Evolutionary conservation across 176 grass and related monocot genomes (phyloP).

Genomic region (Hordeum vulgare): DNA sequence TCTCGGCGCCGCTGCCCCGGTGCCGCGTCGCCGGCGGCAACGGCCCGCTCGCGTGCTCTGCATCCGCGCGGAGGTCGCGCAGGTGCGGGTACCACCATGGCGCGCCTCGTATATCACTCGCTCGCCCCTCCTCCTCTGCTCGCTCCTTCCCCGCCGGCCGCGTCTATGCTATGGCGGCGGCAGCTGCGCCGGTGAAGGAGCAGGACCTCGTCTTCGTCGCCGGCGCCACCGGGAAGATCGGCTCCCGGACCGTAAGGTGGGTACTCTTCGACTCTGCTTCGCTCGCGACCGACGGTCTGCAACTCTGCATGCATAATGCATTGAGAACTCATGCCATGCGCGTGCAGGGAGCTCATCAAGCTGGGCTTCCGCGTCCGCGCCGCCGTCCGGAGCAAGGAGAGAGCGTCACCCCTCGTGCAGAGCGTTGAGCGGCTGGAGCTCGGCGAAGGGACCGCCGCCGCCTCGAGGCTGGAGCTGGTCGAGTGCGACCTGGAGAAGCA

Average conservation of each 20-base stretch:
- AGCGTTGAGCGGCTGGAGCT: slow-evolving; percentile 64
- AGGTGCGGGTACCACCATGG: background rate
- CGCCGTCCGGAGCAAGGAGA: slow-evolving; percentile 55
- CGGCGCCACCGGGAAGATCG: slow-evolving; percentile 33
- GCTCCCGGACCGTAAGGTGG: slow-evolving; percentile 15
- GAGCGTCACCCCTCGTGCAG: slow-evolving; percentile 63
- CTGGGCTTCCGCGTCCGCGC: slow-evolving; percentile 84
- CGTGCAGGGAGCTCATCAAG: slow-evolving; percentile 67
- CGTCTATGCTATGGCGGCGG: background rate
- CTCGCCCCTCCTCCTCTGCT: background rate
- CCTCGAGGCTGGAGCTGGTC: slow-evolving; percentile 62
- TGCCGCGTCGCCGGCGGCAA: background rate
- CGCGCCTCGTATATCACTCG: background rate
- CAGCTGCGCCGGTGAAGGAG: background rate
- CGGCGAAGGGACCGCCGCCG: slow-evolving; percentile 16
- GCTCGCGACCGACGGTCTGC: too few relatives aligned
- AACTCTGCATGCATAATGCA: background rate
- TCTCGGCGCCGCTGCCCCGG: background rate
- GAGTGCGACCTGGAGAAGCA: slow-evolving; percentile 91
- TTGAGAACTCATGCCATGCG: background rate
- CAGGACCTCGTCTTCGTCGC: slow-evolving; percentile 36
- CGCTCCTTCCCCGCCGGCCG: background rate
- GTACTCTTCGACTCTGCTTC: background rate
- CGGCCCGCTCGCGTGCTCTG: background rate
- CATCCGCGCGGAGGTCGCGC: background rate